phyloP scores from a whole-genome alignment of 306 rosid genomes.

The Citrullus amarus region DNA sequence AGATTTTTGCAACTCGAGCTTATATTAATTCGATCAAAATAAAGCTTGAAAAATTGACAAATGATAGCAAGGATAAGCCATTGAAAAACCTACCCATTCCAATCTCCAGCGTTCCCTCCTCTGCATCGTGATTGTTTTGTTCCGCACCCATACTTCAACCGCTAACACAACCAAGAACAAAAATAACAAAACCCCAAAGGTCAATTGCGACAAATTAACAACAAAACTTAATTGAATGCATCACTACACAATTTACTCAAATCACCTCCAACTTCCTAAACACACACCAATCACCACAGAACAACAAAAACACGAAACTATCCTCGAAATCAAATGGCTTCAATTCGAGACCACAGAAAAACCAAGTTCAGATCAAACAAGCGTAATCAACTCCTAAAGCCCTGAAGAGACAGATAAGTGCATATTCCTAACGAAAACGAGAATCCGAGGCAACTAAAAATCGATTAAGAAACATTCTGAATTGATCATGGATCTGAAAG shows the following conservation, averaged over 20 bases:
- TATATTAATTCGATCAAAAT: neutral
- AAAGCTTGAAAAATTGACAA: neutral
- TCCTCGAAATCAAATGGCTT: neutral
- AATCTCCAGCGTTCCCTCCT: constrained; percentile 77
- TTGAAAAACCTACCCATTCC: constrained; percentile 70
- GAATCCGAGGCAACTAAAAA: neutral
- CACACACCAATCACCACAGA: neutral
- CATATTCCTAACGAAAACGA: neutral
- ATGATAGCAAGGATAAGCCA: neutral
- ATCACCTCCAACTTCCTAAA: neutral
- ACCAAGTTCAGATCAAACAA: neutral
- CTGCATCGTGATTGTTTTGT: constrained; percentile 38
- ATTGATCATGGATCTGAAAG: neutral
- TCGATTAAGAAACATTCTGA: neutral
- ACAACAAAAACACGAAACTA: neutral
- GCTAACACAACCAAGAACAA: constrained; percentile 6
- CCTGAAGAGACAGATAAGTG: neutral
- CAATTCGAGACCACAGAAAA: neutral
- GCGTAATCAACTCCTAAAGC: neutral
- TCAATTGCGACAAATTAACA: neutral
- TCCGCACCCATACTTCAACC: constrained; percentile 54
- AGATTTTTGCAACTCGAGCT: neutral
- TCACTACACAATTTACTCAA: neutral
- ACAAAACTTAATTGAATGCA: neutral
- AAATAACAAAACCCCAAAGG: neutral